Evolutionary conservation across 208 protist genomes (phyloP).

Genomic region (Leishmania gerbilli): DNA sequence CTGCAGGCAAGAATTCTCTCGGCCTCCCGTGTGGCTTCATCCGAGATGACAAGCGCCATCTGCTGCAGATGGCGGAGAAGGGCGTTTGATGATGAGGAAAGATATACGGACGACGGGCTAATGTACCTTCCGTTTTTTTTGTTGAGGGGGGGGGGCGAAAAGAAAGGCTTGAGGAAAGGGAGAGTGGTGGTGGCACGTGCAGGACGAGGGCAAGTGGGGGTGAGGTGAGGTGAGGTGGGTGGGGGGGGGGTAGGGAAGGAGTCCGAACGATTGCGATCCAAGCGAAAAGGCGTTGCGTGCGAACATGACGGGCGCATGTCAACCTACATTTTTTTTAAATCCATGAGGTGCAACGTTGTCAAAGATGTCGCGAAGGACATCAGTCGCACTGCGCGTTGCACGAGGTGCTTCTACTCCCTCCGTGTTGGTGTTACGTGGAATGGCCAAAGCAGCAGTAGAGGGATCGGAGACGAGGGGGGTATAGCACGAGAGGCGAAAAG

Average conservation of each 20-base stretch:
- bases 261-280: not conserved
- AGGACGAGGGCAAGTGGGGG: not conserved
- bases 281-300: not conserved
- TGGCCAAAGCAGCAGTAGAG: not conserved
- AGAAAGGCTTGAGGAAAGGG: not conserved
- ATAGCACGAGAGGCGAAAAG: constrained; percentile 1
- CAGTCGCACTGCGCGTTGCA: not conserved
- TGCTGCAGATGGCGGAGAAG: no score
- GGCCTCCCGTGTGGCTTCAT: constrained; percentile 60
- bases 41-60: constrained; percentile 78
- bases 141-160: not conserved
- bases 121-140: not conserved
- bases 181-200: not conserved
- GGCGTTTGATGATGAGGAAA: not conserved
- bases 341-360: no score
- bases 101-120: not conserved
- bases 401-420: not conserved
- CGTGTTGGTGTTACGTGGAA: not conserved
- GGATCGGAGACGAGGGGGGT: not conserved
- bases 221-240: not conserved
- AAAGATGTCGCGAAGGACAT: not conserved
- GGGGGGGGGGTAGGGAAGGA: not conserved
- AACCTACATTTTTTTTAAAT: not conserved
- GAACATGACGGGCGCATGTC: not conserved
- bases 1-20: constrained; percentile 71